phyloP scores from a whole-genome alignment of 495 filamentous ascomycete species.

The Monascus purpureus region DNA sequence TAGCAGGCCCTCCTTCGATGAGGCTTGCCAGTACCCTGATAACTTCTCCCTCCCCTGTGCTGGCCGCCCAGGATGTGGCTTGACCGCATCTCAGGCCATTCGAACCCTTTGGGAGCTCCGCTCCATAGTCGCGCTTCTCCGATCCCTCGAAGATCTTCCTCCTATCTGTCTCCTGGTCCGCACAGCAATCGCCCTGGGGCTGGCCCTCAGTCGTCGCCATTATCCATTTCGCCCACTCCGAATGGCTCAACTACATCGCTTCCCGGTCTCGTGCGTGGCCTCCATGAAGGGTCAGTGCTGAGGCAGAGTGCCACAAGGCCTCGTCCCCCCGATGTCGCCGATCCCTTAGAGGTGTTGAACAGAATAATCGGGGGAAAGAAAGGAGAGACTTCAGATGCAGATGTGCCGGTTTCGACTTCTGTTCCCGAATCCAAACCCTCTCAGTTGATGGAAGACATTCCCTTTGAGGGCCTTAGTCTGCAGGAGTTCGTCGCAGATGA shows the following conservation, averaged over 20 bases:
- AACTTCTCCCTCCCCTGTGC: slow-evolving; percentile 6
- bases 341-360: slow-evolving; percentile 62
- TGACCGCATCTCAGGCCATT: slow-evolving; percentile 68
- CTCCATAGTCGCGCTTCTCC: slow-evolving; percentile 55
- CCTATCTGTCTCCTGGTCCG: slow-evolving; percentile 20
- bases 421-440: slow-evolving; percentile 18
- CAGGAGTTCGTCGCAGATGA: slow-evolving; percentile 48
- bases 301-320: slow-evolving; percentile 38
- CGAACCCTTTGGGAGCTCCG: slow-evolving; percentile 47
- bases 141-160: slow-evolving; percentile 47
- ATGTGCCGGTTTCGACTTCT: slow-evolving; percentile 1
- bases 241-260: slow-evolving; percentile 65
- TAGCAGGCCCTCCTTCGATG: slow-evolving; percentile 1
- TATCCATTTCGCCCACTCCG: slow-evolving; percentile 49
- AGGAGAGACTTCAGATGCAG: slow-evolving; percentile 5
- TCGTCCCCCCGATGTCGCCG: slow-evolving; percentile 39
- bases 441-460: slow-evolving; percentile 47
- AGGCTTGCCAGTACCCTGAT: slow-evolving; percentile 3
- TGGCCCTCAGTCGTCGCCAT: slow-evolving; percentile 46
- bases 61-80: slow-evolving; percentile 55
- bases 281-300: slow-evolving; percentile 47
- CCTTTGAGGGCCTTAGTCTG: slow-evolving; percentile 65
- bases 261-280: slow-evolving; percentile 40
- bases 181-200: slow-evolving; percentile 43
- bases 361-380: slow-evolving; percentile 49